A percentile compares a stretch with the other conserved stretches of the same genome.
These are phyloP conservation scores for Mangifera indica DNA, from an alignment of 345 rosid genomes.

Conservation along the genomic window DNA sequence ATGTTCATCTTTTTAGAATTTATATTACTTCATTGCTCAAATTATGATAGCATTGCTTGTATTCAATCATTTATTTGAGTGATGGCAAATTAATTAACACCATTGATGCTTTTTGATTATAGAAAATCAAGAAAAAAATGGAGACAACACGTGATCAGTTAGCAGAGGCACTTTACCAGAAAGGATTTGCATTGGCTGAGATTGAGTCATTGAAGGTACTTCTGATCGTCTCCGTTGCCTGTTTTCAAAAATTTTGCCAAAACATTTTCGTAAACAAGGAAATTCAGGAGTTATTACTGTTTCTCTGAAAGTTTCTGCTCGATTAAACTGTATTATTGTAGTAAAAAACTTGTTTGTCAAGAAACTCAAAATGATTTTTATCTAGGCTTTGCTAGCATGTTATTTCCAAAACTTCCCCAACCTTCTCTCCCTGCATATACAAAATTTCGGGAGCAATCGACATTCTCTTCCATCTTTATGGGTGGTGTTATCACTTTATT, in stretches of 20 bases:
- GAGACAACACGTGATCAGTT: conserved; percentile 80
- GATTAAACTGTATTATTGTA: not conserved
- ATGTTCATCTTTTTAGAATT: conserved; percentile 1
- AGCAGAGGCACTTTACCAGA: conserved; percentile 81
- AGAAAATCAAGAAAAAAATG: conserved; percentile 77
- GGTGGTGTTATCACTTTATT: no score
- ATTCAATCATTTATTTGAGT: not conserved
- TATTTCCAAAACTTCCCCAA: not conserved
- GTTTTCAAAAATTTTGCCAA: not conserved
- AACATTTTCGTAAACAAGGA: not conserved
- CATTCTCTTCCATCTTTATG: no score
- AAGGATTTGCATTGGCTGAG: conserved; percentile 73
- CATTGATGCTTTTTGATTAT: conserved; percentile 6
- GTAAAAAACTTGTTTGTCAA: not conserved
- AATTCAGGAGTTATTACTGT: not conserved
- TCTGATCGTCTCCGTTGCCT: not conserved
- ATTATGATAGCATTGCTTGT: not conserved
- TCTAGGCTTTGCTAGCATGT: not conserved
- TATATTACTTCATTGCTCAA: not conserved
- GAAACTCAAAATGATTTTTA: not conserved
- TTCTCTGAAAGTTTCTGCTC: not conserved
- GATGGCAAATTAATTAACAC: not conserved
- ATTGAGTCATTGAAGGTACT: conserved; percentile 61
- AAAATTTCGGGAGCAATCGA: no score
- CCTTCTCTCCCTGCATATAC: not conserved